Evolutionary conservation across 805 yeast species (phyloP).

Genomic region (Candida ponderosae): DNA sequence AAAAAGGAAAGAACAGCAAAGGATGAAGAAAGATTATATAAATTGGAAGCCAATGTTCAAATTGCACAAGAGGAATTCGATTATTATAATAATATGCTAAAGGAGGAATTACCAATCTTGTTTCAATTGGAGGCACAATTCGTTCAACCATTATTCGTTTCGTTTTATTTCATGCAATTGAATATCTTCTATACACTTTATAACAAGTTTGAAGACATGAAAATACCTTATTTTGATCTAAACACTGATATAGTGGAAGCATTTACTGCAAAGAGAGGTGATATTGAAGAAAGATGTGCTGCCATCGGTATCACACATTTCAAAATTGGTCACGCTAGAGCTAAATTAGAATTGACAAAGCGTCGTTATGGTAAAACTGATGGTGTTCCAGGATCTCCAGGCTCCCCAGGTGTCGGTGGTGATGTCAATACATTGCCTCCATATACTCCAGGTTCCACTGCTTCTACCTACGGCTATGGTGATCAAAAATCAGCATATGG

Average conservation of each 20-base stretch:
- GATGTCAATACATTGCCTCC: constrained; percentile 24
- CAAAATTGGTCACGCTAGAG: constrained; percentile 80
- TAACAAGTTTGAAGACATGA: constrained; percentile 89
- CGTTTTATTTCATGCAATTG: constrained; percentile 95
- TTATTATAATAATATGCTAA: constrained; percentile 91
- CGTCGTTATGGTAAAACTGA: constrained; percentile 53
- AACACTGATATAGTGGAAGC: constrained; percentile 77
- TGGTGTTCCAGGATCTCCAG: constrained; percentile 24
- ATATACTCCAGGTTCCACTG: constrained; percentile 23
- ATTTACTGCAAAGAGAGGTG: constrained; percentile 75
- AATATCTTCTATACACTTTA: constrained; percentile 92
- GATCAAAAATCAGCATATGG: constrained; percentile 25
- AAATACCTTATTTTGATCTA: constrained; percentile 92
- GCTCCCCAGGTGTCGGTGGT: constrained; percentile 17
- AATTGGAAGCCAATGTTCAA: constrained; percentile 81
- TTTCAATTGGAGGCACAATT: constrained; percentile 87
- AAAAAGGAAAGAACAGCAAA: constrained; percentile 80
- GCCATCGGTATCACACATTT: constrained; percentile 86
- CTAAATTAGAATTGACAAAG: constrained; percentile 75
- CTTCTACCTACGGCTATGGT: constrained; percentile 27
- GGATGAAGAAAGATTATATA: constrained; percentile 87
- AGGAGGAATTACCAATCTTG: constrained; percentile 79
- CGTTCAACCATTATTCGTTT: constrained; percentile 87
- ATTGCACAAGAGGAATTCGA: constrained; percentile 94
- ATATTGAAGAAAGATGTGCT: constrained; percentile 84